Percentiles rank a stretch among this genome's conserved stretches.
Evolutionary conservation across 164 flowering plant species (phyloP).

Genomic region (Akebia trifoliata): DNA sequence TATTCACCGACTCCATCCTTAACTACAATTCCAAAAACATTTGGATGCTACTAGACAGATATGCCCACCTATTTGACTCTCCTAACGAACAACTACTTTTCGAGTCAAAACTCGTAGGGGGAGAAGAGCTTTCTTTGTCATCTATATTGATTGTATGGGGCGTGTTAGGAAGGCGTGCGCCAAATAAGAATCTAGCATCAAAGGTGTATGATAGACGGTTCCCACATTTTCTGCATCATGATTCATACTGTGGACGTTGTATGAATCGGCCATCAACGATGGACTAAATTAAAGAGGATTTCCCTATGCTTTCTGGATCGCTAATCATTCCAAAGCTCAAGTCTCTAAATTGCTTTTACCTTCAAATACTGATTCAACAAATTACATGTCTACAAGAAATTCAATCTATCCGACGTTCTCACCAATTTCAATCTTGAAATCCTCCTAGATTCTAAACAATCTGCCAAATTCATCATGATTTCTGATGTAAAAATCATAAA

Average conservation of each 20-base stretch:
- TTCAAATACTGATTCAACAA: conserved; percentile 62
- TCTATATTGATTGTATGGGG: conserved; percentile 3
- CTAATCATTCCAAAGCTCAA: conserved; percentile 38
- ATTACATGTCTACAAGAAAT: conserved; percentile 49
- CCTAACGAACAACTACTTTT: conserved; percentile 14
- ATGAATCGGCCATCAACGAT: too few species aligned
- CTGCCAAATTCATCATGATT: too few species aligned
- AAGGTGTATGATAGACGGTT: conserved; percentile 17
- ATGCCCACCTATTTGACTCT: conserved; percentile 11
- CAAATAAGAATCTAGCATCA: conserved; percentile 27
- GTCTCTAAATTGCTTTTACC: conserved; percentile 48
- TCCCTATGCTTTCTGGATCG: too few species aligned
- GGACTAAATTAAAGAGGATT: too few species aligned
- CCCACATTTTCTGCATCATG: too few species aligned
- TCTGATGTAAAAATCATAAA: too few species aligned
- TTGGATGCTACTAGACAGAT: conserved; percentile 25
- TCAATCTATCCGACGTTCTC: conserved; percentile 34
- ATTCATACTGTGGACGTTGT: too few species aligned
- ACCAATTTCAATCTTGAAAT: conserved; percentile 19
- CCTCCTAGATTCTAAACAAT: too few species aligned
- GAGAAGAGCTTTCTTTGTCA: conserved; percentile 10
- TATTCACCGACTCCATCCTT: conserved; percentile 28
- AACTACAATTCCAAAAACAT: conserved; percentile 26
- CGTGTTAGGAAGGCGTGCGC: conserved; percentile 16
- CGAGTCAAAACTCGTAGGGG: conserved; percentile 9